Conservation (phyloP, 768 basidiomycete genomes). For the Rhodotorula kratochvilovae region DNA sequence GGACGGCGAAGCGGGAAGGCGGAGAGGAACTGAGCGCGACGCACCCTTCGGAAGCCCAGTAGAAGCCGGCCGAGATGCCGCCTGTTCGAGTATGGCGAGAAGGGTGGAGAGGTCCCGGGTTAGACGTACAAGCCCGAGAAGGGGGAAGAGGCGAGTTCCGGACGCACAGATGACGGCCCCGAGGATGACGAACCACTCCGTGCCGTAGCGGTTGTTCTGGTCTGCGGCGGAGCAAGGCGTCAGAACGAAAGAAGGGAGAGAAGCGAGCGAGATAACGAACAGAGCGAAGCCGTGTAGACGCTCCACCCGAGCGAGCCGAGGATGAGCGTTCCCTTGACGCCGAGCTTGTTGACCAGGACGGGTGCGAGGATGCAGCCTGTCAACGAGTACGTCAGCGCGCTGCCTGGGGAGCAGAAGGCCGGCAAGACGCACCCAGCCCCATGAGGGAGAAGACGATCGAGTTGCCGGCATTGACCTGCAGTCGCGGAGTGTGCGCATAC, state of each 20-base stretch:
- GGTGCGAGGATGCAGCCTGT: conserved; percentile 2
- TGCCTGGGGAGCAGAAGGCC: not conserved
- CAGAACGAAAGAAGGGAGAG: not conserved
- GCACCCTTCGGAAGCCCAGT: conserved; percentile 17
- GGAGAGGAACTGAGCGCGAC: not conserved
- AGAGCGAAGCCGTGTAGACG: conserved; percentile 14
- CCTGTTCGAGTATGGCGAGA: too few relatives aligned
- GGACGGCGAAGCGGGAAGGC: not conserved
- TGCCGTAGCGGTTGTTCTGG: conserved; percentile 24
- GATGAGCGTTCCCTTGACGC: not conserved
- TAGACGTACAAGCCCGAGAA: not conserved
- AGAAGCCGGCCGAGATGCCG: conserved; percentile 4
- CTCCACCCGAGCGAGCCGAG: conserved; percentile 19
- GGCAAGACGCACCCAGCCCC: not conserved
- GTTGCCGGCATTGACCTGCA: conserved; percentile 7
- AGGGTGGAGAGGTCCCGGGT: not conserved
- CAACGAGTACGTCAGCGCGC: too few relatives aligned
- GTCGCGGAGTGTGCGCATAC: too few relatives aligned
- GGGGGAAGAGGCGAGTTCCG: not conserved
- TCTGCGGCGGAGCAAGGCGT: not conserved
- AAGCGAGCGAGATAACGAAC: too few relatives aligned
- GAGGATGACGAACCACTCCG: conserved; percentile 22
- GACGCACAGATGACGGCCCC: conserved; percentile 16
- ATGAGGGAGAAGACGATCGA: not conserved
- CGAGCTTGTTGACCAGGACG: conserved; percentile 7